phyloP scores from a whole-genome alignment of 1,284 basidiomycete genomes.

The Leccinum solheimii region DNA sequence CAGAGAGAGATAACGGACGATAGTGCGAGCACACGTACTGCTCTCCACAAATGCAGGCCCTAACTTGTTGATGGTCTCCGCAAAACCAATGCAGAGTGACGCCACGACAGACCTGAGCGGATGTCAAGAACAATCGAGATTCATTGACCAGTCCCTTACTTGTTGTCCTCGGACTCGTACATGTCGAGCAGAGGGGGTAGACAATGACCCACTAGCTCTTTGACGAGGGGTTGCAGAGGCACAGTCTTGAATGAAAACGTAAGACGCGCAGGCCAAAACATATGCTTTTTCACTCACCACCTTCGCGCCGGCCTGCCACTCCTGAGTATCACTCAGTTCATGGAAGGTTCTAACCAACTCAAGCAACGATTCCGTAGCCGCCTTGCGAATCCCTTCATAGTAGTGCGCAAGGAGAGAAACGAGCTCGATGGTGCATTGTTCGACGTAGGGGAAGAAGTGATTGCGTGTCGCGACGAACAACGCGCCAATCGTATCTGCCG shows the following conservation, averaged over 20 bases:
- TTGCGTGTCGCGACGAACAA: conserved; percentile 82
- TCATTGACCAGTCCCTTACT: conserved; percentile 61
- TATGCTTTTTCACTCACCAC: conserved; percentile 46
- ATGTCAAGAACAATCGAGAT: conserved; percentile 15
- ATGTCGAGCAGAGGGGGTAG: conserved; percentile 82
- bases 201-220: conserved; percentile 78
- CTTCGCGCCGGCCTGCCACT: conserved; percentile 79
- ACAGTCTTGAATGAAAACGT: conserved; percentile 20
- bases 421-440: conserved; percentile 79
- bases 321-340: conserved; percentile 78
- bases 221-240: conserved; percentile 76
- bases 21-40: conserved; percentile 45
- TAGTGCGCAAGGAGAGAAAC: conserved; percentile 87
- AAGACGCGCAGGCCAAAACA: not conserved
- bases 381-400: conserved; percentile 98
- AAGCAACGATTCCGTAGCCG: conserved; percentile 86
- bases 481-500: conserved; percentile 94
- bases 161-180: conserved; percentile 96
- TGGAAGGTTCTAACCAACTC: conserved; percentile 93
- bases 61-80: conserved; percentile 89
- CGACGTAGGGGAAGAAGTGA: conserved; percentile 90
- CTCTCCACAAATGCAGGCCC: conserved; percentile 83
- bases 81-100: conserved; percentile 81
- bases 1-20: not conserved
- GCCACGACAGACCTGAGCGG: conserved; percentile 78